Conservation (phyloP, 2,329 filamentous ascomycete species). For the Paecilomyces fulvus region DNA sequence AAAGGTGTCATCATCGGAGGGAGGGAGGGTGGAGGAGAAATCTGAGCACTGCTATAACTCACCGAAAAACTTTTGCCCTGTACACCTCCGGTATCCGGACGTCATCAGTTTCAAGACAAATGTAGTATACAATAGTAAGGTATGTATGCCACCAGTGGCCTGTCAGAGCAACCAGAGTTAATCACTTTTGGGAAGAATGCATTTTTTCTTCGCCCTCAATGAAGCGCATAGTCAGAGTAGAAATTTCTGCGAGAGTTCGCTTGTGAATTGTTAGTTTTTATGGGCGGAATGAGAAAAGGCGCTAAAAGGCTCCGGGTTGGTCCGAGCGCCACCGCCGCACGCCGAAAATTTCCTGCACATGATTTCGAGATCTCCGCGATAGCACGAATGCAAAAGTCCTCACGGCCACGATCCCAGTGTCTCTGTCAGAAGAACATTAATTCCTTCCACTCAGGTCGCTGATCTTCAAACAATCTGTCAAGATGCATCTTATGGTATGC, state of each 20-base stretch:
- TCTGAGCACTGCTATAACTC: constrained; percentile 8
- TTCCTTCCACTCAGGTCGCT: not conserved
- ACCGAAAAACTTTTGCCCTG: constrained; percentile 6
- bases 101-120: not conserved
- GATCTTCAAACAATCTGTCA: constrained; percentile 4
- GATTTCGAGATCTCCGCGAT: not conserved
- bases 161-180: not conserved
- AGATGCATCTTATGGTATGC: constrained; percentile 37
- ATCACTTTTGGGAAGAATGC: not conserved
- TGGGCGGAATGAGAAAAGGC: not conserved
- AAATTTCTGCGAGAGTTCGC: not conserved
- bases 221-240: not conserved
- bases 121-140: not conserved
- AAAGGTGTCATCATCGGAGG: constrained; percentile 40
- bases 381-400: not conserved
- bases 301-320: not conserved
- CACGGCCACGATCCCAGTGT: not conserved
- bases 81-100: not conserved
- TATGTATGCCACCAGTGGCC: not conserved
- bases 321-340: not conserved
- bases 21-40: constrained; percentile 10
- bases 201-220: not conserved
- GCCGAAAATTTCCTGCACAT: not conserved
- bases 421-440: not conserved
- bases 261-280: not conserved